Evolutionary conservation across 2,329 filamentous ascomycete genomes (phyloP).

Genomic region (Truncatella angustata): DNA sequence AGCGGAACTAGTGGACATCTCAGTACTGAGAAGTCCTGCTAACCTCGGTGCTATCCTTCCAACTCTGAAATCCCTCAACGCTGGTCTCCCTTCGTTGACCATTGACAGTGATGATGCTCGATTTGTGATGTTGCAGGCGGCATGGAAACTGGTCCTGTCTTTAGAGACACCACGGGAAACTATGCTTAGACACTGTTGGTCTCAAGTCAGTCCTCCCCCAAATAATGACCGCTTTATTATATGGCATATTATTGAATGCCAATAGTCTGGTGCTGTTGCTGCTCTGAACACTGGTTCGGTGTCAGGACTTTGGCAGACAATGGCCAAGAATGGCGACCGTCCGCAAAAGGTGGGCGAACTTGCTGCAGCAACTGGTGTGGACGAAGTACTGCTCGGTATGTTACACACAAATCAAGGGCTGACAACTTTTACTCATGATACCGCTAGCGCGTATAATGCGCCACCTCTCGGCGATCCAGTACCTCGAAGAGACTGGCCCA

Average conservation of each 20-base stretch:
- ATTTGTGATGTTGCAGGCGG: slow-evolving; percentile 31
- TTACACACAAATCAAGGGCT: neutral
- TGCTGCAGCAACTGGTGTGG: slow-evolving; percentile 25
- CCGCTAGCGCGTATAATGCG: slow-evolving; percentile 26
- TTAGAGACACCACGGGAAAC: slow-evolving; percentile 47
- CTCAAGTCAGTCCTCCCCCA: slow-evolving; percentile 24
- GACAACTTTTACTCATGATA: neutral
- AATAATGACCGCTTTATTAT: neutral
- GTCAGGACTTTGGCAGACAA: slow-evolving; percentile 31
- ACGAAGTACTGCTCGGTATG: slow-evolving; percentile 26
- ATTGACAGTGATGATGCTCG: slow-evolving; percentile 16
- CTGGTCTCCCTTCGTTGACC: neutral
- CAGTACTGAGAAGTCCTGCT: neutral
- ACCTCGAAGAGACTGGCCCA: slow-evolving; percentile 28
- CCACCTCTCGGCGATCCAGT: slow-evolving; percentile 33
- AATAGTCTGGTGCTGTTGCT: slow-evolving; percentile 1
- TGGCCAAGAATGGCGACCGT: slow-evolving; percentile 28
- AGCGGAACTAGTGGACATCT: neutral
- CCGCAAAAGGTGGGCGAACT: slow-evolving; percentile 31
- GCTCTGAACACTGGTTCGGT: slow-evolving; percentile 1
- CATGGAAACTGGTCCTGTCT: slow-evolving; percentile 30
- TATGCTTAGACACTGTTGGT: slow-evolving; percentile 45
- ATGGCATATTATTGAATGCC: slow-evolving; percentile 2
- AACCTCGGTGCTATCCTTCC: slow-evolving; percentile 2
- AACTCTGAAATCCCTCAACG: neutral